Conservation (phyloP, 1,139 yeast genomes). For the Magnusiomyces paraingens region DNA sequence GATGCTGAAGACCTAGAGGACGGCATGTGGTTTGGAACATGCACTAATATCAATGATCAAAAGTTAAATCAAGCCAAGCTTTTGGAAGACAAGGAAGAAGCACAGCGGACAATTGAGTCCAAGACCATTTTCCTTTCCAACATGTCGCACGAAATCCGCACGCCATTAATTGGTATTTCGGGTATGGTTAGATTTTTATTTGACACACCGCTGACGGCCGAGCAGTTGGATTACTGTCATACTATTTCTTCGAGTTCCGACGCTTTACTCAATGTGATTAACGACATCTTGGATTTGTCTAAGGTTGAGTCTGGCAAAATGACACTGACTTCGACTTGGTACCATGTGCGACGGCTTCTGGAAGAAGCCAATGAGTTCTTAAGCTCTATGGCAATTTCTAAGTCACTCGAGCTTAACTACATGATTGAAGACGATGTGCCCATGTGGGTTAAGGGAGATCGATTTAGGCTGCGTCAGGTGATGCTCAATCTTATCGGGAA, state of each 20-base stretch:
- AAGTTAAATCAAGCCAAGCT: constrained; percentile 48
- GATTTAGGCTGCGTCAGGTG: constrained; percentile 80
- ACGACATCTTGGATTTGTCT: constrained; percentile 74
- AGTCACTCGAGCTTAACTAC: constrained; percentile 66
- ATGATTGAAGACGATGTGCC: constrained; percentile 74
- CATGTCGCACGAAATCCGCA: constrained; percentile 70
- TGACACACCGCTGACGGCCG: constrained; percentile 71
- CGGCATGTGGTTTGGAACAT: constrained; percentile 33
- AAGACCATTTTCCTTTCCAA: constrained; percentile 87
- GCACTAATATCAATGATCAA: constrained; percentile 33
- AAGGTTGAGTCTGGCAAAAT: constrained; percentile 81
- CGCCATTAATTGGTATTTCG: constrained; percentile 86
- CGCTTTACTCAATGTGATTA: constrained; percentile 68
- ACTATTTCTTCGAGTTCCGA: constrained; percentile 75
- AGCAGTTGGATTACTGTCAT: constrained; percentile 75
- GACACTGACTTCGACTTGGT: constrained; percentile 73
- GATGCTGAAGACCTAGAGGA: constrained; percentile 16
- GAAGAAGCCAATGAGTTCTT: constrained; percentile 75
- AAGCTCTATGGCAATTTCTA: constrained; percentile 74
- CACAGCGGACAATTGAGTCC: constrained; percentile 88
- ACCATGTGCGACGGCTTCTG: constrained; percentile 66
- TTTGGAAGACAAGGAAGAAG: constrained; percentile 82
- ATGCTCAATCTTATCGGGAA: constrained; percentile 85
- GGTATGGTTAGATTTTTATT: constrained; percentile 94
- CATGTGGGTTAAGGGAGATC: constrained; percentile 78